Percentiles rank a stretch among this genome's conserved stretches.
Evolutionary conservation across 148 eudicot species (phyloP).

Genomic region (Vaccinium vitisidaea): DNA sequence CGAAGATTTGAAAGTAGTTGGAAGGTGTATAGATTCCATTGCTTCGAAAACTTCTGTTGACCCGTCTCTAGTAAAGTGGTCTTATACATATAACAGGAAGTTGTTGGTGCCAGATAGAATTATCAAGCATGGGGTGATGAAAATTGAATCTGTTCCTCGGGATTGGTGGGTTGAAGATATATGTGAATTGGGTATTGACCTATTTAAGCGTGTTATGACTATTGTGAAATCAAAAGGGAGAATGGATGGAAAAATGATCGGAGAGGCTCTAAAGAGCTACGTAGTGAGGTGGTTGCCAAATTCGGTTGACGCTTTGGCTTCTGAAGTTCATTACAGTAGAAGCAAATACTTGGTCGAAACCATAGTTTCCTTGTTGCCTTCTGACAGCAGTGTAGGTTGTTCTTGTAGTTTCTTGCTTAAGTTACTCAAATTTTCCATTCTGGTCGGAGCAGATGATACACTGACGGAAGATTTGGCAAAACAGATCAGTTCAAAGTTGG

Average conservation of each 20-base stretch:
- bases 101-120: slow-evolving; percentile 44
- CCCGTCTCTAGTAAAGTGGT: slow-evolving; percentile 67
- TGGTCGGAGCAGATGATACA: slow-evolving; percentile 59
- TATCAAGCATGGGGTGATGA: slow-evolving; percentile 31
- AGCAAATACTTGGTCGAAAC: slow-evolving; percentile 68
- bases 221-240: slow-evolving; percentile 69
- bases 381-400: slow-evolving; percentile 52
- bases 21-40: slow-evolving; percentile 73
- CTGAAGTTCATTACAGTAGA: slow-evolving; percentile 52
- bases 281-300: slow-evolving; percentile 82
- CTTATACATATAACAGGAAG: slow-evolving; percentile 72
- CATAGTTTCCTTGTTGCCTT: slow-evolving; percentile 64
- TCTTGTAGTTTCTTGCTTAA: slow-evolving; percentile 90
- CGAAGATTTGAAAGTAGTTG: slow-evolving; percentile 66
- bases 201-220: slow-evolving; percentile 71
- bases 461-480: slow-evolving; percentile 55
- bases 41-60: slow-evolving; percentile 75
- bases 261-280: slow-evolving; percentile 70
- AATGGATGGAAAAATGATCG: slow-evolving; percentile 65
- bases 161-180: slow-evolving; percentile 98
- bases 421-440: slow-evolving; percentile 62
- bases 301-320: slow-evolving; percentile 57
- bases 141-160: slow-evolving; percentile 53
- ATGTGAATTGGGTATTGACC: slow-evolving; percentile 70
- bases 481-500: slow-evolving; percentile 54